Base-by-base conservation (phyloP, 208 protist species). In the Balamuthia mandrillaris region DNA sequence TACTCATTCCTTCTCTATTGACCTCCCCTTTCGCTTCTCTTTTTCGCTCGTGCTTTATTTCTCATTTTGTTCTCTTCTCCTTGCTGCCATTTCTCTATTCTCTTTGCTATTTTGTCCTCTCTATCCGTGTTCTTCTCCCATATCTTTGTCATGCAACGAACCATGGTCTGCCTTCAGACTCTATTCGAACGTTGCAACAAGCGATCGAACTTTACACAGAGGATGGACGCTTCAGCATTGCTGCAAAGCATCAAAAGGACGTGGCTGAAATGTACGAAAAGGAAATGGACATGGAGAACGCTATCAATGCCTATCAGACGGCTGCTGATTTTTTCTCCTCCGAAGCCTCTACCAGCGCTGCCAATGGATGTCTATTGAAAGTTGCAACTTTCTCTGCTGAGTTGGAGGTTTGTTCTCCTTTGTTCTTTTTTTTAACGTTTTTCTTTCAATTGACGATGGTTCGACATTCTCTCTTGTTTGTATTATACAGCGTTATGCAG, bases 241-340 rank as follows among this genome's bases (percentile, higher is more conserved):
- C 89, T 29, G 90, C 90, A 21, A 90, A 91, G 66, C 77, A 88
- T 16, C 87, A 91, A 52, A 91, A 92, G 42, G 90, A 92, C 33
- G 89, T 92, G 27, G 90, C 84, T 10, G 90, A 92, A 51, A 63
- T 92, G 47, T 88, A 87, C 63, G 90, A 92, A 52, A 82, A 60
- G 52, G 90, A 89, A 45, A 54, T 81, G 56, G 89, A 92, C 52
- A 63, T 75, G 10, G 86, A 90, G 6, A 81, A 86, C 39, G 88
- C 90, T 6, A 89, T 91, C 41, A 66, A 47, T n/a, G 72, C 61
- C 45, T 92, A 88, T 27, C 77, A 90, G 61, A 52, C 61, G 4
- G 89, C 90, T 31, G 84, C 84, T 3, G 90, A 92, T 35, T 92
- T 63, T 54, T 92, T 14, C 58, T 66, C 29, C 27, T 63, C 18